Evolutionary conservation across 306 rosid species (phyloP), one percentile per base, ranked within the genome.

Genomic region (Medicago arabica): DNA sequence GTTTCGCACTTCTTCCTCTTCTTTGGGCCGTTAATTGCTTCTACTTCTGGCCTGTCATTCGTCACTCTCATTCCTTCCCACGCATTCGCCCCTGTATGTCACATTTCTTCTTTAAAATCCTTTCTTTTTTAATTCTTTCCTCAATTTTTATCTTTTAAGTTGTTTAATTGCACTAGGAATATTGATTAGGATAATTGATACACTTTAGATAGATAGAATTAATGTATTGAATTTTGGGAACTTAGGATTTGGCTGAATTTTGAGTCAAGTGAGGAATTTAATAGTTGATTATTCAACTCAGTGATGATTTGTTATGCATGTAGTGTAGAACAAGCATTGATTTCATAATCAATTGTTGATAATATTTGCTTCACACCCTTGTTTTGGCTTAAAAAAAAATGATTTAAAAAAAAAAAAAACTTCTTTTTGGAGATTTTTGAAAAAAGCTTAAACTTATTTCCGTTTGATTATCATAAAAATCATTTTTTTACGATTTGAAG

Each of bases 1-100:
- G 99, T 0, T 95, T 90, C 75, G 87, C 87, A 0, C 80, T 95
- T 57, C 96, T 95, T 44, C 99, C 99, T 14, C 85, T 84, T 63
- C 97, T 95, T 44, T 95, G 99, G 99, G 98, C 96, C 50, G 83
- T 95, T 72, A 95, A 95, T 71, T 95, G 97, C 90, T 95, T 88
- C 86, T 95, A 92, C 91, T 95, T 95, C 85, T 95, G 97, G 97
- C 97, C 99, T 5, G 97, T 87, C 31, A 95, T 95, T 61, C 93
- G 93, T 51, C 86, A 90, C 61, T 65, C 96, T 10, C 89, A 77
- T 68, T 90, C 97, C 16, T 95, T 88, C 85, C 99, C 99, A 43
- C 84, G 78, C 86, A 83, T 88, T 75, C 86, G 87, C 82, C 92
- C 86, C 71, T 95, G 98, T 91, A 78, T 15, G 86, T 14, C 9